Evolutionary conservation across 2,329 filamentous ascomycete genomes (phyloP).

Genomic region (Colletotrichum tanaceti): DNA sequence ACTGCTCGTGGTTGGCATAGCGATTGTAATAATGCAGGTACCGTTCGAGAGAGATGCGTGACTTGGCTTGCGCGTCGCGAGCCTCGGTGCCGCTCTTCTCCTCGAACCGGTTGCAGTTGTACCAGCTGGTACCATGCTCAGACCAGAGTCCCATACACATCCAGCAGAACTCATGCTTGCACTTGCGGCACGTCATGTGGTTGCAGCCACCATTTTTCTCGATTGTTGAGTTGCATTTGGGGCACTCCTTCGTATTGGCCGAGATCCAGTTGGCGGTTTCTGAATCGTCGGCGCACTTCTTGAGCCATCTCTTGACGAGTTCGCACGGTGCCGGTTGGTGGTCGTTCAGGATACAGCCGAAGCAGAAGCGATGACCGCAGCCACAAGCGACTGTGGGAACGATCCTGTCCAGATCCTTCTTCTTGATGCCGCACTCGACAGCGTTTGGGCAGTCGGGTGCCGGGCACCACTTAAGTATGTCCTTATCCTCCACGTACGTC

Average conservation of each 20-base stretch:
- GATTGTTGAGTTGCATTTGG: slow-evolving; percentile 94
- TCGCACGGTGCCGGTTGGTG: slow-evolving; percentile 94
- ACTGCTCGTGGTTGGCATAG: slow-evolving; percentile 98
- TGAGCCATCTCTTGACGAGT: slow-evolving; percentile 93
- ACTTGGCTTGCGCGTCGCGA: slow-evolving; percentile 90
- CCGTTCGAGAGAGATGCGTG: slow-evolving; percentile 89
- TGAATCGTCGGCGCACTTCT: slow-evolving; percentile 98
- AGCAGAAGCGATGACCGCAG: slow-evolving; percentile 92
- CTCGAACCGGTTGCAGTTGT: slow-evolving; percentile 98
- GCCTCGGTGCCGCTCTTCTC: slow-evolving; percentile 95
- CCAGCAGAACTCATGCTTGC: slow-evolving; percentile 98
- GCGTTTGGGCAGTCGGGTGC: slow-evolving; percentile 97
- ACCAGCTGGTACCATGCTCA: slow-evolving; percentile 98
- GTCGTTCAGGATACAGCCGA: slow-evolving; percentile 89
- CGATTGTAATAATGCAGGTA: slow-evolving; percentile 99
- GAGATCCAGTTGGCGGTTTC: slow-evolving; percentile 99
- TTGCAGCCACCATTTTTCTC: slow-evolving; percentile 99
- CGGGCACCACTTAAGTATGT: slow-evolving; percentile 96
- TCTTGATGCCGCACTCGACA: slow-evolving; percentile 87
- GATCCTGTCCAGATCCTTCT: slow-evolving; percentile 83
- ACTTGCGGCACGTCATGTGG: slow-evolving; percentile 97
- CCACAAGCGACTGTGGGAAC: slow-evolving; percentile 91
- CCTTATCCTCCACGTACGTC: slow-evolving; percentile 97
- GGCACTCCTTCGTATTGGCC: slow-evolving; percentile 98
- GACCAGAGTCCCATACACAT: slow-evolving; percentile 99